Evolutionary conservation across 1,139 yeast genomes (phyloP).

Genomic region (Suhomyces yuchorum): DNA sequence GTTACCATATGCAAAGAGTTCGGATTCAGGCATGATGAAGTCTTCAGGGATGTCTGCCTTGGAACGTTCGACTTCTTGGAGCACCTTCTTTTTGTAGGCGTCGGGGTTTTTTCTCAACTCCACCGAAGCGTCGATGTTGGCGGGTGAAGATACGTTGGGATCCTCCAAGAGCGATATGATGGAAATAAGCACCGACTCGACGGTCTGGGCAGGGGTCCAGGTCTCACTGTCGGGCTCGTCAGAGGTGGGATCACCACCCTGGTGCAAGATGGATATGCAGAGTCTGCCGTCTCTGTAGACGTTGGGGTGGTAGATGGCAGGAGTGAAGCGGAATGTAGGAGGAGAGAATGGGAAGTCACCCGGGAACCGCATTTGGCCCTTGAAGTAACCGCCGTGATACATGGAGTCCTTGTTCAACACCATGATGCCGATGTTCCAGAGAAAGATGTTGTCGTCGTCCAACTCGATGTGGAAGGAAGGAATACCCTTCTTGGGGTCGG

Average conservation of each 20-base stretch:
- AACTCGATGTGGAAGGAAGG: slow-evolving; percentile 88
- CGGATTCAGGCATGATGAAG: slow-evolving; percentile 73
- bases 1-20: slow-evolving; percentile 61
- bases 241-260: slow-evolving; percentile 82
- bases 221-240: slow-evolving; percentile 93
- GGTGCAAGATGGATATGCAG: slow-evolving; percentile 90
- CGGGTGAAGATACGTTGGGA: slow-evolving; percentile 92
- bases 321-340: slow-evolving; percentile 90
- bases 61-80: slow-evolving; percentile 80
- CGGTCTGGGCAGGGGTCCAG: slow-evolving; percentile 97
- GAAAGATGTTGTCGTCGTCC: slow-evolving; percentile 87
- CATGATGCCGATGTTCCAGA: slow-evolving; percentile 94
- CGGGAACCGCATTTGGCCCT: slow-evolving; percentile 93
- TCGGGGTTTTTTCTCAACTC: slow-evolving; percentile 85
- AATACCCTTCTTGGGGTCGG: slow-evolving; percentile 89
- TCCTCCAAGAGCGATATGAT: slow-evolving; percentile 89
- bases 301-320: slow-evolving; percentile 93
- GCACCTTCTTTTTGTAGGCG: slow-evolving; percentile 75
- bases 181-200: slow-evolving; percentile 85
- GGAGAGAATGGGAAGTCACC: slow-evolving; percentile 89
- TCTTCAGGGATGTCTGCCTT: slow-evolving; percentile 84
- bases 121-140: slow-evolving; percentile 95
- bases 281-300: slow-evolving; percentile 91
- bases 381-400: slow-evolving; percentile 95
- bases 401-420: slow-evolving; percentile 86